phyloP scores from a whole-genome alignment of 208 protist genomes.

The Acanthamoeba divionensis region DNA sequence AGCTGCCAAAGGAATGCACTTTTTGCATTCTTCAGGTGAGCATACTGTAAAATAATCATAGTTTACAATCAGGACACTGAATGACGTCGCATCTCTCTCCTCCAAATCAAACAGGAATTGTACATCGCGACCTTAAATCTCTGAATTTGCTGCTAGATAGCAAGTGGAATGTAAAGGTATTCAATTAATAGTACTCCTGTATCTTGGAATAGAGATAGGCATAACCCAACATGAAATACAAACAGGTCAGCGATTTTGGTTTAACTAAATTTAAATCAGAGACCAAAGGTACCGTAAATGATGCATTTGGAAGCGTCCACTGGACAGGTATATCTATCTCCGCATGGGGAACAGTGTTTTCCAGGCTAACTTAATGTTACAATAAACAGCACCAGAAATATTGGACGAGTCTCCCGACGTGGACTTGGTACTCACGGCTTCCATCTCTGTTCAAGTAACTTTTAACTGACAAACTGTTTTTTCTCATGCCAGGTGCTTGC shows the following conservation, averaged over 20 bases:
- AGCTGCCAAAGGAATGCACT: slow-evolving; percentile 15
- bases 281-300: neutral
- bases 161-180: neutral
- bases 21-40: neutral
- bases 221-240: too few species aligned
- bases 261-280: neutral
- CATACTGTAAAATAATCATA: too few species aligned
- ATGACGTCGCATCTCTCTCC: too few species aligned
- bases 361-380: neutral
- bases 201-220: neutral
- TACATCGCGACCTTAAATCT: neutral
- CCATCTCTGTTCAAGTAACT: too few species aligned
- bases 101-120: neutral
- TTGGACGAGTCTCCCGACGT: neutral
- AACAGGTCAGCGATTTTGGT: neutral
- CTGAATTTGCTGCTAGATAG: neutral
- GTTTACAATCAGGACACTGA: too few species aligned
- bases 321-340: too few species aligned
- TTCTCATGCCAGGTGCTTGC: too few species aligned
- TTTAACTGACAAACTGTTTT: too few species aligned
- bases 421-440: neutral
- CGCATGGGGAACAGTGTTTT: too few species aligned
- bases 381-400: neutral
- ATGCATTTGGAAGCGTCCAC: too few species aligned
- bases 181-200: too few species aligned